Evolutionary conservation across 345 rosid species (phyloP), one percentile per base, ranked within the genome.

Genomic region (Psidium friedrichsthalianum): DNA sequence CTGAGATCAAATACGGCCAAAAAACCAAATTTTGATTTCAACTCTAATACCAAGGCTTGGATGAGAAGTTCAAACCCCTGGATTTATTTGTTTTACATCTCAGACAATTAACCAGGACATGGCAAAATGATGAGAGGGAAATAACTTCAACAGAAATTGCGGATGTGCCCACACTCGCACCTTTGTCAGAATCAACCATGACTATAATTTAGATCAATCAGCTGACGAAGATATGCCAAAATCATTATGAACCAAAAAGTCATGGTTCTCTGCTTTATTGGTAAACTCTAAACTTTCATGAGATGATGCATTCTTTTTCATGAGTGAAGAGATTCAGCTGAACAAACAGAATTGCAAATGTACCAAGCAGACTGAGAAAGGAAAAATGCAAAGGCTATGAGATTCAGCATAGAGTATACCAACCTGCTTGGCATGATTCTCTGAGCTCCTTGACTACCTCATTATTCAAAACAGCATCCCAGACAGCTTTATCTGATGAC

Each of bases 381-480:
- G 36, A 11, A 54, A 42, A 82, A 82, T 29, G 56, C 54, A 82
- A 32, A 82, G 56, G 32, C 22, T 6, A 52, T 29, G 3, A 25
- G 58, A 82, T 53, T 27, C 51, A 53, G 59, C 22, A 20, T 36
- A 89, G 80, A 47, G 80, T 56, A 82, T 56, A 11, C 90, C 74
- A 32, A 92, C 97, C 96, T 90, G 90, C 91, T 74, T 83, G 56
- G 87, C 91, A 93, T 85, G 93, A 84, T 51, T 91, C 91, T 82
- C 93, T 91, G 53, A 97, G 94, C 90, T 96, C 95, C 36, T 89
- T 93, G 56, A 97, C 99, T 16, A 83, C 96, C 47, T 92, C 93
- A 88, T 97, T 95, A 61, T 89, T 95, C 90, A 95, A 86, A 87
- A 97, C 97, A 52, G 98, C 99, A 89, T 93, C 90, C 98, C 98